Conservation (phyloP, 1,139 yeast genomes). For the Taphrina deformans region DNA sequence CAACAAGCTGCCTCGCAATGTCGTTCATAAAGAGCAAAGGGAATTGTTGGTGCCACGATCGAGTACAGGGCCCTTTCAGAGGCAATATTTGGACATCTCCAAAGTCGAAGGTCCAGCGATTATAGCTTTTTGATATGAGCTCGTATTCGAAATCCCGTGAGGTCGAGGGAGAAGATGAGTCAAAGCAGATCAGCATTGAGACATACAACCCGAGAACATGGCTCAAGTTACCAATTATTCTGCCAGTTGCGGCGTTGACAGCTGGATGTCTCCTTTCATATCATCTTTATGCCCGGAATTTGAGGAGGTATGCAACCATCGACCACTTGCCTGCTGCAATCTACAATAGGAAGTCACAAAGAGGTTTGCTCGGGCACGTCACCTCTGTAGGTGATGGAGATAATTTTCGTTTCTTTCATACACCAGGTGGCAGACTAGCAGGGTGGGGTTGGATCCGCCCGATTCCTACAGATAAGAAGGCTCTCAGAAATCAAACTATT, state of each 20-base stretch:
- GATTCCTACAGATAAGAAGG: constrained; percentile 39
- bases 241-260: constrained; percentile 21
- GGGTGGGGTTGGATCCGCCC: constrained; percentile 94
- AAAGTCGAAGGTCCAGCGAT: too few species aligned
- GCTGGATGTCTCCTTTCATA: constrained; percentile 19
- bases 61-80: too few species aligned
- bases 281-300: constrained; percentile 33
- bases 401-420: constrained; percentile 84
- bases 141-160: background rate
- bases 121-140: background rate
- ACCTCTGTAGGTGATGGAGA: constrained; percentile 97
- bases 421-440: constrained; percentile 81
- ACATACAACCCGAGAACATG: constrained; percentile 6
- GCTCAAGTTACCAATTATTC: background rate
- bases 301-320: constrained; percentile 38
- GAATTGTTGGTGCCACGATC: too few species aligned
- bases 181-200: background rate
- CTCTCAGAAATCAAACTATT: constrained; percentile 49
- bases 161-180: background rate
- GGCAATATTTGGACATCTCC: too few species aligned
- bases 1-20: too few species aligned
- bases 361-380: constrained; percentile 71
- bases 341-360: constrained; percentile 42
- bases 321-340: constrained; percentile 36
- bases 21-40: too few species aligned